These are phyloP conservation scores for Ustilago loliicola DNA, from an alignment of 1,284 basidiomycete species.

Conservation along the genomic window DNA sequence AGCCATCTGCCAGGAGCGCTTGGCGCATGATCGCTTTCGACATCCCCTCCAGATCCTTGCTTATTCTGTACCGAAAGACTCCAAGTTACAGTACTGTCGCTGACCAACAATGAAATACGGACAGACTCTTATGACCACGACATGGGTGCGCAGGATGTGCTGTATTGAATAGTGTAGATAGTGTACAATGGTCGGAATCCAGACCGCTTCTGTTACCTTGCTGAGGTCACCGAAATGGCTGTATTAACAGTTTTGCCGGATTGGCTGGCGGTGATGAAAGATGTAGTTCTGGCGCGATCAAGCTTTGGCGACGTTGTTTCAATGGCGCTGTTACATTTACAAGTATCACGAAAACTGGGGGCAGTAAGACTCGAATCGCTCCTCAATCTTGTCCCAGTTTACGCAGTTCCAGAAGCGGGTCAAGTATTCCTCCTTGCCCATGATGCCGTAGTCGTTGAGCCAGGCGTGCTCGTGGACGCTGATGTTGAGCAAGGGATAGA, in stretches of 20 bases:
- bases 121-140: background rate
- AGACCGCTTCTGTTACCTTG: background rate
- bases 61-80: background rate
- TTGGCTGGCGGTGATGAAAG: background rate
- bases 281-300: background rate
- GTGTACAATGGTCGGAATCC: slow-evolving; percentile 32
- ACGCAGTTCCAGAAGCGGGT: slow-evolving; percentile 88
- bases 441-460: slow-evolving; percentile 89
- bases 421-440: slow-evolving; percentile 92
- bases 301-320: too few relatives aligned
- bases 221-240: background rate
- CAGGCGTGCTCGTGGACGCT: slow-evolving; percentile 92
- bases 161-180: slow-evolving; percentile 27
- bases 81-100: background rate
- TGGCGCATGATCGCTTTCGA: background rate
- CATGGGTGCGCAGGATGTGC: slow-evolving; percentile 11
- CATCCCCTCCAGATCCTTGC: background rate
- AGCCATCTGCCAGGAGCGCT: background rate
- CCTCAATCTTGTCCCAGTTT: slow-evolving; percentile 78
- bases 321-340: background rate
- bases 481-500: slow-evolving; percentile 86
- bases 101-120: slow-evolving; percentile 3
- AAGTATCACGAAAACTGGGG: slow-evolving; percentile 34
- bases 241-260: background rate
- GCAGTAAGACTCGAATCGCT: slow-evolving; percentile 53